A percentile compares a stretch with the other conserved stretches of the same genome.
Conservation (phyloP, 352 stramenopile species). For the Phytophthora pini region DNA sequence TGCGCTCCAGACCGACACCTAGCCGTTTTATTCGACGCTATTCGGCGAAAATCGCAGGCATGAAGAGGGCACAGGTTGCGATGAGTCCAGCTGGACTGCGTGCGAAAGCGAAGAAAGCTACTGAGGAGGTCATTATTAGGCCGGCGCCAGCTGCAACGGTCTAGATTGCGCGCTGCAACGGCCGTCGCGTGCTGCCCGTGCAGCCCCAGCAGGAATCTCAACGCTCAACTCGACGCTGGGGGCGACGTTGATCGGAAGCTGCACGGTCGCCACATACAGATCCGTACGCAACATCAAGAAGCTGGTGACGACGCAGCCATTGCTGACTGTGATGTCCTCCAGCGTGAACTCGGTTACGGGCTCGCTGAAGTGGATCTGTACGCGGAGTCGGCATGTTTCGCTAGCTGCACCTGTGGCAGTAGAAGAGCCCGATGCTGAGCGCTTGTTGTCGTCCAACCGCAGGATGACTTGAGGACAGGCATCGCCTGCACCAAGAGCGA, state of each 20-base stretch:
- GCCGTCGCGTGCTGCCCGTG: conserved; percentile 11
- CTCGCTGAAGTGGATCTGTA: conserved; percentile 83
- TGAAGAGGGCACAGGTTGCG: conserved; percentile 11
- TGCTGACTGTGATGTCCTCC: conserved; percentile 51
- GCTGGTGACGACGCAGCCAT: conserved; percentile 36
- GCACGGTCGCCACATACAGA: conserved; percentile 44
- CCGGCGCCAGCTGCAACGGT: conserved; percentile 23
- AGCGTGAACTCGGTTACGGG: conserved; percentile 63
- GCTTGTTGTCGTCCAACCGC: conserved; percentile 20
- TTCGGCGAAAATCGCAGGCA: conserved; percentile 13
- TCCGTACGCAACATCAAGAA: conserved; percentile 56
- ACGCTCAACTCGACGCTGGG: conserved; percentile 1
- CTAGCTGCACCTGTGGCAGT: conserved; percentile 7
- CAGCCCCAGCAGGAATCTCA: conserved; percentile 25
- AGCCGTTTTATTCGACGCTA: conserved; percentile 18
- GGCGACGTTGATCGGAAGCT: conserved; percentile 2
- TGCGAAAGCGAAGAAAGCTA: conserved; percentile 4
- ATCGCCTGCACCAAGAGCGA: conserved; percentile 14
- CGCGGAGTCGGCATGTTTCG: conserved; percentile 13
- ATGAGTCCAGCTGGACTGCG: conserved; percentile 16
- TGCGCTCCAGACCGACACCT: conserved; percentile 15
- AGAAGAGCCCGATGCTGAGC: conserved; percentile 18
- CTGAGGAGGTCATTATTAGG: conserved; percentile 6
- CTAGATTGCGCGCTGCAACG: conserved; percentile 28
- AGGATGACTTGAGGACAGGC: conserved; percentile 31